Conservation (phyloP, 23 red algal species). For the Gracilaria domingensis region DNA sequence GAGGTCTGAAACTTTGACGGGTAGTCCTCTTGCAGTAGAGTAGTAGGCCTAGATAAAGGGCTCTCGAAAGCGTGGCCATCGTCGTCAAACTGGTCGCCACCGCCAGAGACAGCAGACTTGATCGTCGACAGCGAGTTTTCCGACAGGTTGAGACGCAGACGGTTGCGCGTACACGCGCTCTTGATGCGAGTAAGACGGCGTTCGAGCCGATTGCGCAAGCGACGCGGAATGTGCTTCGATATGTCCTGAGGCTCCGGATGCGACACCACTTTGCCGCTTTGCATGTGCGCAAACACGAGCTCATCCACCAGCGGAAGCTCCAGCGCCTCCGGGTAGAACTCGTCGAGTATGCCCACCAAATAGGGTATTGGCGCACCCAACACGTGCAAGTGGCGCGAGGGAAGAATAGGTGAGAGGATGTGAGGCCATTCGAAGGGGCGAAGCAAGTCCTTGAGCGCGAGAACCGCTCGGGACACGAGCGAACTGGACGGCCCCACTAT, state of each 20-base stretch:
- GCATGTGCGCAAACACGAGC: conserved; percentile 43
- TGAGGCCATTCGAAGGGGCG: conserved; percentile 68
- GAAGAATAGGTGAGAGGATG: conserved; percentile 48
- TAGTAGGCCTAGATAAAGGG: not conserved
- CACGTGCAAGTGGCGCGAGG: conserved; percentile 19
- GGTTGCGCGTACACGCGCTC: conserved; percentile 26
- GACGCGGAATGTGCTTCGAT: conserved; percentile 31
- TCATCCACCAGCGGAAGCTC: conserved; percentile 33
- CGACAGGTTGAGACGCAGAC: conserved; percentile 1
- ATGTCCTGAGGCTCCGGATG: conserved; percentile 9
- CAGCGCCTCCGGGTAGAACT: conserved; percentile 4
- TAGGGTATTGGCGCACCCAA: conserved; percentile 52
- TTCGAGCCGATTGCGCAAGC: conserved; percentile 34
- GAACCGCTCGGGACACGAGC: conserved; percentile 46
- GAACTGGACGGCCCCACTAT: conserved; percentile 33
- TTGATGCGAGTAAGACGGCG: conserved; percentile 44
- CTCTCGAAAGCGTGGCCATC: not conserved
- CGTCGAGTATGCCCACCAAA: conserved; percentile 53
- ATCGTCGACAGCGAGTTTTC: conserved; percentile 8
- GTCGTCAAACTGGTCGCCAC: conserved; percentile 30
- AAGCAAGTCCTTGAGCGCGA: conserved; percentile 47
- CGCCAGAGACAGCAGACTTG: not conserved
- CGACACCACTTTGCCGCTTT: conserved; percentile 40
- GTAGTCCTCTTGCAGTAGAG: not conserved
- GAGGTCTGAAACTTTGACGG: not conserved